A percentile compares a stretch with the other conserved stretches of the same genome.
phyloP scores from a whole-genome alignment of 306 rosid species.

The Luffa acutangula region DNA sequence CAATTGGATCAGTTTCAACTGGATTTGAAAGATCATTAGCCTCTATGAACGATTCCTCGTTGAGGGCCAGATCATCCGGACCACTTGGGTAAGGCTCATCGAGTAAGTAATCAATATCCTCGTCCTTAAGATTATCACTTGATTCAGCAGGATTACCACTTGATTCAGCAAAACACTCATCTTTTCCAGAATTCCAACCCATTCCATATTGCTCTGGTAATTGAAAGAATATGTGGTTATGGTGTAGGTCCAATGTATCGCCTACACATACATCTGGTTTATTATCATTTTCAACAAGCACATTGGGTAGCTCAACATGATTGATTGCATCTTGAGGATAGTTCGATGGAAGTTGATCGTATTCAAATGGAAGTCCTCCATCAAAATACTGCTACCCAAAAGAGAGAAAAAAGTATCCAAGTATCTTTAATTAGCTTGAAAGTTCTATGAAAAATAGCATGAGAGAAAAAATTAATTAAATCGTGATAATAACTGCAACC shows the following conservation, averaged over 20 bases:
- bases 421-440: not conserved
- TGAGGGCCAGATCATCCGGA: constrained; percentile 11
- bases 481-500: not conserved
- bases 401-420: too few species aligned
- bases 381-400: constrained; percentile 30
- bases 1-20: constrained; percentile 24
- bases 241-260: constrained; percentile 16
- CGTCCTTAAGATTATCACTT: constrained; percentile 11
- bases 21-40: constrained; percentile 48
- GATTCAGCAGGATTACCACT: not conserved
- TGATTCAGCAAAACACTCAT: constrained; percentile 27
- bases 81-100: constrained; percentile 30
- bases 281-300: constrained; percentile 23
- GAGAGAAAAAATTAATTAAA: not conserved
- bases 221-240: constrained; percentile 8
- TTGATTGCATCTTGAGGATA: constrained; percentile 47
- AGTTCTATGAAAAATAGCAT: not conserved
- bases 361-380: constrained; percentile 12
- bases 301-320: constrained; percentile 27
- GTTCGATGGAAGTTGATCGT: constrained; percentile 18
- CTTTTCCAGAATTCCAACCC: constrained; percentile 12
- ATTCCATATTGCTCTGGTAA: constrained; percentile 27
- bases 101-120: constrained; percentile 11
- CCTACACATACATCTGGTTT: constrained; percentile 18
- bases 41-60: constrained; percentile 49